Percentiles rank a stretch among this genome's conserved stretches.
phyloP scores from a whole-genome alignment of 768 basidiomycete genomes.

The Rhizopogon vinicolor region DNA sequence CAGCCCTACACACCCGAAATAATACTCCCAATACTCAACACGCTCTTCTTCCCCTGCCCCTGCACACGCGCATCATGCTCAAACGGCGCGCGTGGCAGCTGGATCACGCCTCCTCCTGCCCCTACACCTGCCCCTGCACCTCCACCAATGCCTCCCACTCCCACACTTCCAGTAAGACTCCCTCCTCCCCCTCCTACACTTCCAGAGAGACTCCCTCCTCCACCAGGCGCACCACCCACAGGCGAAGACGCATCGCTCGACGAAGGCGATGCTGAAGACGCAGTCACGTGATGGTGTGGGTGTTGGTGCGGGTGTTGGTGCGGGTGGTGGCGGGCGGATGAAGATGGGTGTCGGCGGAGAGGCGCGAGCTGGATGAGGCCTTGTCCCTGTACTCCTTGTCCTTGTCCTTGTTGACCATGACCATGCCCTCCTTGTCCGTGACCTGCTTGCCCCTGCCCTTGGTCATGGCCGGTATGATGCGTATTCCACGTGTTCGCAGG shows the following conservation, averaged over 20 bases:
- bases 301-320: too few species aligned
- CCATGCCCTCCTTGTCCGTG: constrained; percentile 11
- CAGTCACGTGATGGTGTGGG: constrained; percentile 5
- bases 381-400: not conserved
- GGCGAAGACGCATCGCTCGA: constrained; percentile 21
- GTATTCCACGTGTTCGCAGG: not conserved
- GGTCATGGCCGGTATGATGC: constrained; percentile 15
- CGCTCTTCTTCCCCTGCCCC: constrained; percentile 51
- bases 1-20: constrained; percentile 42
- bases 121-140: not conserved
- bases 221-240: not conserved
- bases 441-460: constrained; percentile 1
- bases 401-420: not conserved
- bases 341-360: constrained; percentile 15
- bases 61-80: constrained; percentile 22
- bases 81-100: constrained; percentile 27
- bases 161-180: not conserved
- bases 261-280: constrained; percentile 20
- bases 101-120: constrained; percentile 22
- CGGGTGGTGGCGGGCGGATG: not conserved
- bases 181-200: not conserved
- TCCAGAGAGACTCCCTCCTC: not conserved
- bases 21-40: constrained; percentile 66
- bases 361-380: constrained; percentile 31
- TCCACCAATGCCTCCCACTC: not conserved